Evolutionary conservation across 768 basidiomycete species (phyloP), one percentile per base, ranked within the genome.

Genomic region (Mycena kentingensis): DNA sequence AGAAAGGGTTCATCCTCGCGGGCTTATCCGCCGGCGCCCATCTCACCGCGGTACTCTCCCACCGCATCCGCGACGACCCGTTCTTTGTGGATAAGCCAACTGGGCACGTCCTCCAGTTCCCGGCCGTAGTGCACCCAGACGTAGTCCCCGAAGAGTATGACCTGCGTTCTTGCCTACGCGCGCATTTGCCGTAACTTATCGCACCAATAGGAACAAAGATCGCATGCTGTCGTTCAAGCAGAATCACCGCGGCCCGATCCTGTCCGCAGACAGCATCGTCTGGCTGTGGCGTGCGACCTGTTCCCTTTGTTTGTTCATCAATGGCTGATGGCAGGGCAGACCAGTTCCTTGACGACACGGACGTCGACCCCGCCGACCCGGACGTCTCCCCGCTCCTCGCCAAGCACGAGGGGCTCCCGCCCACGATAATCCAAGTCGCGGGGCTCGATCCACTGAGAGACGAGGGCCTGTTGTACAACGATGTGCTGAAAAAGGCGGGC

Each of bases 11-110:
- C 24, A 47, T 58, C 6, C 38, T 54, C 15, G 45, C 21, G 5
- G 57, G 57, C 11, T 24, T 58, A 18, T 58, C 57, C 1, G 57
- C 57, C 0, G 57, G 57, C 21, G 57, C 32, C 19, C 49, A 58
- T 51, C 28, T 54, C 26, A 49, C 57, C 4, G 38, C 49, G 13
- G 36, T 51, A 22, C 7, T 58, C 25, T 44, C 49, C 5, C 57
- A 54, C 39, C 44, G 49, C 10, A 46, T 52, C 8, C 49, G 57
- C 2, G 57, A 58, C 39, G 57, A 58, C 27, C 38, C 52, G 7
- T 58, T 58, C n/a, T 58, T 58, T 49, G 26, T 25, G 12, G 52
- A 54, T 21, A 49, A 16, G 12, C 12, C 32, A 6, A 58, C 57
- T 12, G 57, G 57, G 1, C 32, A 47, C 15, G 12, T 58, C 2